Evolutionary conservation across 1,284 basidiomycete species (phyloP), one percentile per base, ranked within the genome.

Genomic region (Macrocystidia cucumis): DNA sequence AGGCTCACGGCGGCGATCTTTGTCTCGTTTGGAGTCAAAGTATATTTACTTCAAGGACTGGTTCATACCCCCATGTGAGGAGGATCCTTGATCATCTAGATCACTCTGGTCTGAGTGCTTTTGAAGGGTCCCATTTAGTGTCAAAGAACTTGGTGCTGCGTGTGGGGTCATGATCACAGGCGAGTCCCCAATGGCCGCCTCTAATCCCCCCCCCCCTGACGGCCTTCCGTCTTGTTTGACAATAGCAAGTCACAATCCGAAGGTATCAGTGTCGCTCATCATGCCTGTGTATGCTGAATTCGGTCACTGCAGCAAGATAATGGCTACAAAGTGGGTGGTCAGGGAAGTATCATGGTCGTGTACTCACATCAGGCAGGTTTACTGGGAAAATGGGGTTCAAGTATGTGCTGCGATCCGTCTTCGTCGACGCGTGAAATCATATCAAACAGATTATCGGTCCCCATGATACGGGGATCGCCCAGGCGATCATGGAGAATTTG

Each of bases 101-200:
- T 13, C 30, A 18, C 26, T 12, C 7, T 4, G 6, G 8, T 22
- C 5, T 32, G 20, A 8, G 27, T 29, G 35, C n/a, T 24, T 38
- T 21, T 34, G 2, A 39, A 85, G 82, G 51, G 81, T 91, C 5
- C 89, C 89, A 0, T 91, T 89, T 53, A 72, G 73, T 21, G 71
- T 90, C 9, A 78, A 75, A 46, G 63, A 55, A 32, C 51, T 88
- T 25, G 60, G 62, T 12, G 85, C 88, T 5, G 79, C 80, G 2
- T 83, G 81, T 39, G 88, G 89, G 17, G 75, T 91, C 3, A 91
- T 91, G 89, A 83, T 91, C 36, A 91, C 89, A 43, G 82, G 83
- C 80, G 35, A 16, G 56, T 44, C 17, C 17, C 21, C 31, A 14
- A 29, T 28, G 25, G 37, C 4, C 19, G 41, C 38, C 12, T 20